Percentiles rank a stretch among this genome's conserved stretches.
Conservation (phyloP, 2,329 filamentous ascomycete genomes). For the Trichoderma gracile region DNA sequence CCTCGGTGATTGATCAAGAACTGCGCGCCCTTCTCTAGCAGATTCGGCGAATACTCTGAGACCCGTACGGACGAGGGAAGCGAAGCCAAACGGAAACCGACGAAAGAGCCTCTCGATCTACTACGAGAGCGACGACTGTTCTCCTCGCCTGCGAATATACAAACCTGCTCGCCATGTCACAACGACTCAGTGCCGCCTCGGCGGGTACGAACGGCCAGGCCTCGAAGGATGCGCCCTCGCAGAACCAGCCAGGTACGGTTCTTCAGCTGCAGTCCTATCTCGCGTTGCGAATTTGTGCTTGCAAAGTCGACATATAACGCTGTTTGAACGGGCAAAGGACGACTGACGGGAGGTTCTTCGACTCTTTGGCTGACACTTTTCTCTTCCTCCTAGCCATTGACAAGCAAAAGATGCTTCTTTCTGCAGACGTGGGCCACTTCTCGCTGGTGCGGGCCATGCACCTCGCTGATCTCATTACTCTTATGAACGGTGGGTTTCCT, state of each 20-base stretch:
- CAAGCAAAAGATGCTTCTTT: constrained; percentile 75
- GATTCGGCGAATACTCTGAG: not conserved
- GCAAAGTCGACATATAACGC: too few relatives aligned
- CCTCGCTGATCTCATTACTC: constrained; percentile 80
- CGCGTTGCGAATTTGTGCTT: not conserved
- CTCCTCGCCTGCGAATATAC: too few relatives aligned
- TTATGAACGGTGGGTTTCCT: constrained; percentile 65
- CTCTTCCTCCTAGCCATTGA: constrained; percentile 54
- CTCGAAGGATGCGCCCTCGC: constrained; percentile 35
- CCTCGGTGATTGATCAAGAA: not conserved
- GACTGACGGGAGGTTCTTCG: not conserved
- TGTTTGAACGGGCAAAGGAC: not conserved
- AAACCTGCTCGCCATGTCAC: constrained; percentile 55
- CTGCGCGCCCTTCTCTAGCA: not conserved
- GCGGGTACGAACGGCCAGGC: constrained; percentile 33
- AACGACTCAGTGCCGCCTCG: constrained; percentile 52
- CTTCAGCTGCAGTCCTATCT: not conserved
- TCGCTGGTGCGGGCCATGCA: constrained; percentile 69
- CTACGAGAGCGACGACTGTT: not conserved
- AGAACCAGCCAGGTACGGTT: constrained; percentile 39
- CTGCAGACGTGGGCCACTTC: constrained; percentile 72
- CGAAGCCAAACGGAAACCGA: not conserved
- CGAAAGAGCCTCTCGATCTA: constrained; percentile 1
- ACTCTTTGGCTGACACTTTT: not conserved
- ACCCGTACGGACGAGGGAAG: not conserved